phyloP scores from a whole-genome alignment of 2,329 filamentous ascomycete species.

The Hymenoscyphus albidus region DNA sequence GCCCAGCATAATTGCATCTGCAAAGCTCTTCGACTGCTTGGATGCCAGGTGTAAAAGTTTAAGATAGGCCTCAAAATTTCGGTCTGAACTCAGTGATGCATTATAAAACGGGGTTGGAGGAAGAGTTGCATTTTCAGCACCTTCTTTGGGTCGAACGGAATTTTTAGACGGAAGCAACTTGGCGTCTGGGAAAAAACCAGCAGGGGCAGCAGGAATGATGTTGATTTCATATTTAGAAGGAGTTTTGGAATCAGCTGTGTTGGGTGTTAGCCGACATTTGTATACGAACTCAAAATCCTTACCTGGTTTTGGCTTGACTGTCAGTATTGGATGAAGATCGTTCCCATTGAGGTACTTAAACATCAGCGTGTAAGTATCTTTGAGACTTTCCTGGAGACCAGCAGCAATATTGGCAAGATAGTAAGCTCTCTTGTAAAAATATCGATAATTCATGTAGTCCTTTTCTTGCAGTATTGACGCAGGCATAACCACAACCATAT shows the following conservation, averaged over 20 bases:
- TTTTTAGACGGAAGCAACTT: constrained; percentile 70
- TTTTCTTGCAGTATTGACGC: constrained; percentile 80
- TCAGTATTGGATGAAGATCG: constrained; percentile 66
- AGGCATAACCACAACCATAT: constrained; percentile 87
- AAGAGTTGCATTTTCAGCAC: constrained; percentile 40
- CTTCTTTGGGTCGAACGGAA: constrained; percentile 59
- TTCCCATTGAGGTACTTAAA: constrained; percentile 72
- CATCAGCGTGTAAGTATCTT: constrained; percentile 50
- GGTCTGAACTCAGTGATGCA: constrained; percentile 74
- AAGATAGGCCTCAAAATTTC: constrained; percentile 68
- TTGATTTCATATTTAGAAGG: constrained; percentile 57
- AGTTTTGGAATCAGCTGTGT: constrained; percentile 35
- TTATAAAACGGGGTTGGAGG: constrained; percentile 82
- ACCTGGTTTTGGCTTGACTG: constrained; percentile 39
- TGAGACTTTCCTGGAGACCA: constrained; percentile 57
- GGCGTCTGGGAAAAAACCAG: constrained; percentile 62
- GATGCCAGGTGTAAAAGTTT: constrained; percentile 68
- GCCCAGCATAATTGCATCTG: constrained; percentile 81
- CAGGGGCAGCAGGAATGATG: constrained; percentile 71
- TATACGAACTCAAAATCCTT: background rate
- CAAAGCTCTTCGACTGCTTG: constrained; percentile 55
- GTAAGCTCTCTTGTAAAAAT: constrained; percentile 92
- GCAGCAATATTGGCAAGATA: constrained; percentile 80
- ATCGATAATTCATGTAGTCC: constrained; percentile 87
- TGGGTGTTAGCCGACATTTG: background rate